These are phyloP conservation scores for Sugiyamaella marilandica DNA, from an alignment of 805 yeast species.

Conservation along the genomic window DNA sequence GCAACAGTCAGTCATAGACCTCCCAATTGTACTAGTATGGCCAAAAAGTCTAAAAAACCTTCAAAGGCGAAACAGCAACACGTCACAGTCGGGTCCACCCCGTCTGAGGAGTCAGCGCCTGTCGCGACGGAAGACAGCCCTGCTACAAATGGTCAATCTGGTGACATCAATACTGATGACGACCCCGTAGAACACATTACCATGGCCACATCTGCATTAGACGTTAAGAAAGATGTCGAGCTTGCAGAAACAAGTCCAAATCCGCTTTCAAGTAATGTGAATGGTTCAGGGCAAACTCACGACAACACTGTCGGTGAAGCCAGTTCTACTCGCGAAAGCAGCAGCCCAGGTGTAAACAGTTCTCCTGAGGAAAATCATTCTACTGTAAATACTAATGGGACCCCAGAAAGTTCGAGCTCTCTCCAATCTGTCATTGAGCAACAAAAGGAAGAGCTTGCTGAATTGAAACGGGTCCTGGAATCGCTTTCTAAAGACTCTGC, in stretches of 20 bases:
- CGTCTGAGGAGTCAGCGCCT: not conserved
- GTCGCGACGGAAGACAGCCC: not conserved
- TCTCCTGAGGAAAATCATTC: not conserved
- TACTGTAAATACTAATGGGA: not conserved
- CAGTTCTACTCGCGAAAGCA: no score
- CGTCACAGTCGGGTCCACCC: not conserved
- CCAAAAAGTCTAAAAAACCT: conserved; percentile 4
- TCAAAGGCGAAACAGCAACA: not conserved
- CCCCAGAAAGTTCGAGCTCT: not conserved
- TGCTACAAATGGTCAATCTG: not conserved
- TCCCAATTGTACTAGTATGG: not conserved
- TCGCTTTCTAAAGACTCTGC: conserved; percentile 25
- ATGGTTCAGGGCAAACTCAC: no score
- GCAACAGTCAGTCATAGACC: not conserved
- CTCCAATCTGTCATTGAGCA: conserved; percentile 1
- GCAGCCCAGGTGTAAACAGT: not conserved
- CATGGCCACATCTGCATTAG: not conserved
- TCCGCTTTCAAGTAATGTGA: no score
- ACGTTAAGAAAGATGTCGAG: not conserved
- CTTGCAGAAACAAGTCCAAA: no score
- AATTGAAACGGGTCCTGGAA: conserved; percentile 4
- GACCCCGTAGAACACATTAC: not conserved
- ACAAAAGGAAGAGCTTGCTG: conserved; percentile 9
- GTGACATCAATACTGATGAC: not conserved
- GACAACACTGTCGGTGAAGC: no score